These are phyloP conservation scores for Sugiyamaella americana DNA, from an alignment of 805 yeast species.

Conservation along the genomic window DNA sequence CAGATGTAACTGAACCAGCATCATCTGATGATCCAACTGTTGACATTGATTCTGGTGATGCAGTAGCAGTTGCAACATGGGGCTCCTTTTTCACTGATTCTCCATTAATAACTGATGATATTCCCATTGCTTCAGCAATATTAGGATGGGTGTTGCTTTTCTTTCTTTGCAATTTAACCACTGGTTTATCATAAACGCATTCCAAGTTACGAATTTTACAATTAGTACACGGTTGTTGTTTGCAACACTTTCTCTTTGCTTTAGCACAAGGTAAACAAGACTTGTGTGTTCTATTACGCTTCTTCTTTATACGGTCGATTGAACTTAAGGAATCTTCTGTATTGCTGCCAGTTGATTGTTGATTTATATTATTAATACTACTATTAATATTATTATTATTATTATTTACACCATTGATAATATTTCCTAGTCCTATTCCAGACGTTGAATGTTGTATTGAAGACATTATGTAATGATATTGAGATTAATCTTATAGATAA, in stretches of 20 bases:
- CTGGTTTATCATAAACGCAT: conserved; percentile 14
- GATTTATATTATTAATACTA: background rate
- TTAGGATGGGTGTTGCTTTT: background rate
- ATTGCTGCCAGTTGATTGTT: no score
- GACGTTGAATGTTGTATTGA: no score
- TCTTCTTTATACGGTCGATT: background rate
- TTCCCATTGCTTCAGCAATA: background rate
- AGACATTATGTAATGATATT: no score
- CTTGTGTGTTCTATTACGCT: conserved; percentile 13
- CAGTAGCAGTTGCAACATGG: background rate
- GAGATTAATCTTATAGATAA: no score
- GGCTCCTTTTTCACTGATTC: background rate
- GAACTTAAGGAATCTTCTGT: no score
- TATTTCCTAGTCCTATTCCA: no score
- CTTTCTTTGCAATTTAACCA: background rate
- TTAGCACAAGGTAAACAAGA: conserved; percentile 18
- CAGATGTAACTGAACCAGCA: conserved; percentile 1
- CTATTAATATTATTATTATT: background rate
- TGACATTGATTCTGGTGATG: background rate
- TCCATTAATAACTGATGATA: no score
- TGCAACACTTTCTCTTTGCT: conserved; percentile 18
- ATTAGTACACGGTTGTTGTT: conserved; percentile 16
- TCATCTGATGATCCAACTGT: background rate
- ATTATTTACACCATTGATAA: no score
- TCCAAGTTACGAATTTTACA: conserved; percentile 14